Base-by-base conservation (phyloP, 306 rosid genomes). In the Castanea sativa region DNA sequence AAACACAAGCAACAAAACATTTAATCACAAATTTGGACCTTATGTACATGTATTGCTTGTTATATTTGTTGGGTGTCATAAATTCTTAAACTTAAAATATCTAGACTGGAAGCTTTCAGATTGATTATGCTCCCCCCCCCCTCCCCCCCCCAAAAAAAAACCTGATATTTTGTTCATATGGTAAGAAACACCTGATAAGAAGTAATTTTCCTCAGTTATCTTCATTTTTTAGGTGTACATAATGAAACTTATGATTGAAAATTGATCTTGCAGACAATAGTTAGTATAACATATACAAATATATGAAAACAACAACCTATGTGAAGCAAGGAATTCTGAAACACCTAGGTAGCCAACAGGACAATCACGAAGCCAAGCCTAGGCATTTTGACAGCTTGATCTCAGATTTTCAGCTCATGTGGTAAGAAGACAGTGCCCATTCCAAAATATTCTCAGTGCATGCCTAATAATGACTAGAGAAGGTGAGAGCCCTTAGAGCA, bases 1-100 rank as follows among this genome's bases (percentile, higher is more conserved):
- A 83, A 82, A 68, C 10, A 35, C 30, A 52, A 32, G 78, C 20
- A 19, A n/a, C 64, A 74, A 27, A 83, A 51, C 81, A 73, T 75
- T 88, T 29, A 59, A 51, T 25, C 29, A 76, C 55, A 58, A 15
- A 29, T 67, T 41, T 65, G 59, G 15, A 56, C 68, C 38, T 25
- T 13, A 23, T 13, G 23, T 12, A 29, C 7, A 38, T 38, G 11
- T 7, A 29, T 43, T 53, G 33, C 21, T 45, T n/a, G 59, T n/a
- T 65, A 45, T 30, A 16, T 25, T 65, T 38, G 45, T 33, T 65
- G 33, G 25, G 35, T 65, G 10, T 65, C 71, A 65, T 16, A 20
- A 45, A 38, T 38, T 38, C 2, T 6, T 0, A 38, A 38, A 38
- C 43, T 6, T 16, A 10, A 32, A 33, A 65, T 3, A 21, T 58